These are phyloP conservation scores for Solanum pinnatisectum DNA, from an alignment of 257 asterid genomes.

Conservation along the genomic window DNA sequence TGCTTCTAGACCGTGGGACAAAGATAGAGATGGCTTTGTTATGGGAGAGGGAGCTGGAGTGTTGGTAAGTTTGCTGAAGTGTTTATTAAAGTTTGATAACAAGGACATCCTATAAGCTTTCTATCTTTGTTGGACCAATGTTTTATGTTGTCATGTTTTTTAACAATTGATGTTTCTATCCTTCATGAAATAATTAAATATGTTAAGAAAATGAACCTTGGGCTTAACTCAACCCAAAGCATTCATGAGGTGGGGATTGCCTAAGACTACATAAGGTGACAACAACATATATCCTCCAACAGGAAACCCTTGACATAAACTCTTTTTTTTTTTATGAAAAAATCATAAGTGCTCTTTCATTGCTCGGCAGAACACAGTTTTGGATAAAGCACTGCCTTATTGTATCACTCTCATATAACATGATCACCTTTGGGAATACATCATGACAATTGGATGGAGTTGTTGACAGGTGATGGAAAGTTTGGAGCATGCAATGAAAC, in stretches of 20 bases:
- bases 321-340: neutral
- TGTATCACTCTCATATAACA: neutral
- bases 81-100: neutral
- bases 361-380: neutral
- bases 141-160: neutral
- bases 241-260: neutral
- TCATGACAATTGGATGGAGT: neutral
- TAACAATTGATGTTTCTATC: neutral
- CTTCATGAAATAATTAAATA: neutral
- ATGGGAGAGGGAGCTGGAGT: conserved; percentile 96
- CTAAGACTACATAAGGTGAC: neutral
- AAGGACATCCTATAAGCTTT: neutral
- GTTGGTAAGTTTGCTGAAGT: conserved; percentile 43
- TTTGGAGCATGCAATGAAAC: conserved; percentile 85
- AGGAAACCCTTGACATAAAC: neutral
- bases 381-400: neutral
- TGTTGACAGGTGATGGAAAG: conserved; percentile 83
- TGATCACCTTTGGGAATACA: neutral
- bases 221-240: neutral
- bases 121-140: neutral
- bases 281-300: neutral
- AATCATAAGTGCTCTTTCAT: neutral
- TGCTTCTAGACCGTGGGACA: conserved; percentile 92
- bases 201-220: neutral
- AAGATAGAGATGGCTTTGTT: conserved; percentile 83